Evolutionary conservation across 2,329 filamentous ascomycete genomes (phyloP).

Genomic region (Colletotrichum sp.): DNA sequence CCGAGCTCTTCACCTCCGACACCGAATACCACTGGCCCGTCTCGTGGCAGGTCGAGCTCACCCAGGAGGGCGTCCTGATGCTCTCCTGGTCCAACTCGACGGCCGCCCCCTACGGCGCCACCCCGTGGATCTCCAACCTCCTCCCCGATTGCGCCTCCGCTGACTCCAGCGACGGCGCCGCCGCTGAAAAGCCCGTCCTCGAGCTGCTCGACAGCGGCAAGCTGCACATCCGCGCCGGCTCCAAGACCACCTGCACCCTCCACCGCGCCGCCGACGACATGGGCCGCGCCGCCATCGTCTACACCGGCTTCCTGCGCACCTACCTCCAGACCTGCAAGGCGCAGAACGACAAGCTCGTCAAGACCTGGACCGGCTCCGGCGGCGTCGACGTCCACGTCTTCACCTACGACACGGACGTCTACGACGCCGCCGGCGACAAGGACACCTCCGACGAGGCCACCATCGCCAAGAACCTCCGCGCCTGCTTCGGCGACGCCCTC

Average conservation of each 20-base stretch:
- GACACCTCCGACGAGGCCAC: background rate
- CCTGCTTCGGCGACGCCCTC: slow-evolving; percentile 21
- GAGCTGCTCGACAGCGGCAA: slow-evolving; percentile 23
- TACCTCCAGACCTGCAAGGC: slow-evolving; percentile 23
- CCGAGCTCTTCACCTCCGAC: slow-evolving; percentile 23
- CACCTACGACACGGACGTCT: slow-evolving; percentile 22
- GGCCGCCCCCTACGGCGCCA: slow-evolving; percentile 17
- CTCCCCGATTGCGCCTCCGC: slow-evolving; percentile 17
- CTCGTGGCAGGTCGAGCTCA: slow-evolving; percentile 22
- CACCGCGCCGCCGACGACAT: slow-evolving; percentile 20
- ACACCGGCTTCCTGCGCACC: slow-evolving; percentile 23
- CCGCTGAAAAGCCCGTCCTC: slow-evolving; percentile 8
- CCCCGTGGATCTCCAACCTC: slow-evolving; percentile 22
- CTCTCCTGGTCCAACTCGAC: slow-evolving; percentile 23
- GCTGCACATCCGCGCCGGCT: slow-evolving; percentile 20
- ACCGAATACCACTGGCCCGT: slow-evolving; percentile 24
- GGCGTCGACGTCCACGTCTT: slow-evolving; percentile 25
- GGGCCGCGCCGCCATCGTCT: slow-evolving; percentile 24
- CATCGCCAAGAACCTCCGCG: slow-evolving; percentile 19
- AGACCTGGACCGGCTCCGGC: slow-evolving; percentile 22
- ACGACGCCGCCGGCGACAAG: slow-evolving; percentile 13
- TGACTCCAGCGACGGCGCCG: background rate
- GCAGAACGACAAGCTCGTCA: slow-evolving; percentile 22
- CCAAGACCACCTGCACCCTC: slow-evolving; percentile 19
- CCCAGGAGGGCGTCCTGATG: slow-evolving; percentile 19